Evolutionary conservation across 768 basidiomycete genomes (phyloP).

Genomic region (Boletus subcaerulescens): DNA sequence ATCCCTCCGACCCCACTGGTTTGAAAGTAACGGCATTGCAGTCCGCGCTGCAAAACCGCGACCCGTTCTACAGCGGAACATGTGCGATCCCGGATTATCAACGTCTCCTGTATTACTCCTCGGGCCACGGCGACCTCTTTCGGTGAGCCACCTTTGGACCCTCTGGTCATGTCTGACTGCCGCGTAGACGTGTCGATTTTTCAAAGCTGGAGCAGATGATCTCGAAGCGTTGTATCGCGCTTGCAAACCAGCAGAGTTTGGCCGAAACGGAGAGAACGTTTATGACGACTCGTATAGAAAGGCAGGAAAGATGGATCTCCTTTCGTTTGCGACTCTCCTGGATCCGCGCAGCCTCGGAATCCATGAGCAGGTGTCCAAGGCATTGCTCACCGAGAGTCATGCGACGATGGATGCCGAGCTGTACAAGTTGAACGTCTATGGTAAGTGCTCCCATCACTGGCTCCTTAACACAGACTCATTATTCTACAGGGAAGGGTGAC

Average conservation of each 20-base stretch:
- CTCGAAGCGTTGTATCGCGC: too few relatives aligned
- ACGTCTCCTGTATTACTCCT: neutral
- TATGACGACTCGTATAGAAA: constrained; percentile 31
- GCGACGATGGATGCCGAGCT: constrained; percentile 26
- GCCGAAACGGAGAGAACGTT: neutral
- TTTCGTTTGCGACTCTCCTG: constrained; percentile 28
- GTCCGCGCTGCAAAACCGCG: neutral
- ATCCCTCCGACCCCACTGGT: neutral
- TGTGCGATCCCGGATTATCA: neutral
- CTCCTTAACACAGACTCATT: neutral
- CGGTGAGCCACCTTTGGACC: neutral
- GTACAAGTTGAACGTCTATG: constrained; percentile 47
- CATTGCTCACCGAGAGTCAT: neutral
- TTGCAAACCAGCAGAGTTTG: constrained; percentile 9
- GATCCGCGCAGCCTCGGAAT: constrained; percentile 2
- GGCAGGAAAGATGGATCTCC: constrained; percentile 43
- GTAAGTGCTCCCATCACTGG: constrained; percentile 16
- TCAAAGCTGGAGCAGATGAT: too few relatives aligned
- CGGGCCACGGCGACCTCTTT: neutral
- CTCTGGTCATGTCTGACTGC: neutral
- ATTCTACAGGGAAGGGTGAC: neutral
- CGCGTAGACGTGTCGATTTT: too few relatives aligned
- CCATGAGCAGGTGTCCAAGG: neutral
- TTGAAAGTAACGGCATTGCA: neutral
- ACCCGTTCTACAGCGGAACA: neutral